Percentiles rank a stretch among this genome's conserved stretches.
Evolutionary conservation across 1,284 basidiomycete species (phyloP).

Genomic region (Boletus sp.): DNA sequence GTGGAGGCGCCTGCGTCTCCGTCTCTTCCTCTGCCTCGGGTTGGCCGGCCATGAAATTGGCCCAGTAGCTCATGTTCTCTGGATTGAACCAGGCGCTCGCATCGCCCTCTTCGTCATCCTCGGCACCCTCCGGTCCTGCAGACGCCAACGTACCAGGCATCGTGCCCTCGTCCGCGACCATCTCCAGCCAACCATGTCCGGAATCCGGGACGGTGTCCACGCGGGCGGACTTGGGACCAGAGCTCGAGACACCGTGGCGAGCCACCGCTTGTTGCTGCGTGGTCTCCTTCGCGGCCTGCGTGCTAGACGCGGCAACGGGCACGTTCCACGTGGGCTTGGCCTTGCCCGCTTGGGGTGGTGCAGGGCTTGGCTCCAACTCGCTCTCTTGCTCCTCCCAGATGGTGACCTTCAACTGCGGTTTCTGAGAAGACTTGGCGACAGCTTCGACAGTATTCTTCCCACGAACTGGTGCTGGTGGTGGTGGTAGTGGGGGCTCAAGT

Average conservation of each 20-base stretch:
- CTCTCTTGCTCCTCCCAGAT: conserved; percentile 27
- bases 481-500: conserved; percentile 10
- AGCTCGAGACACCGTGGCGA: conserved; percentile 12
- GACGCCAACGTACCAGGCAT: conserved; percentile 19
- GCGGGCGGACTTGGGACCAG: conserved; percentile 19
- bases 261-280: conserved; percentile 13
- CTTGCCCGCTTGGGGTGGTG: conserved; percentile 19
- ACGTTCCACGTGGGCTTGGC: conserved; percentile 27
- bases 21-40: conserved; percentile 14
- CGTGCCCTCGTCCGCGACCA: background rate
- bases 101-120: conserved; percentile 28
- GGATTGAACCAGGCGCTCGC: conserved; percentile 31
- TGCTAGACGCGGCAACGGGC: conserved; percentile 11
- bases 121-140: conserved; percentile 6
- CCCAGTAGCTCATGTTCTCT: conserved; percentile 35
- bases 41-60: conserved; percentile 29
- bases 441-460: conserved; percentile 21
- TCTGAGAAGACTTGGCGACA: conserved; percentile 8
- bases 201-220: conserved; percentile 22
- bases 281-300: conserved; percentile 23
- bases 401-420: conserved; percentile 25
- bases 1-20: conserved; percentile 11
- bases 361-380: conserved; percentile 14
- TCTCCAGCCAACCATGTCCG: conserved; percentile 14
- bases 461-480: conserved; percentile 19